Percentiles rank a stretch among this genome's conserved stretches.
Conservation (phyloP, 805 yeast species). For the Kockiozyma suomiensis region DNA sequence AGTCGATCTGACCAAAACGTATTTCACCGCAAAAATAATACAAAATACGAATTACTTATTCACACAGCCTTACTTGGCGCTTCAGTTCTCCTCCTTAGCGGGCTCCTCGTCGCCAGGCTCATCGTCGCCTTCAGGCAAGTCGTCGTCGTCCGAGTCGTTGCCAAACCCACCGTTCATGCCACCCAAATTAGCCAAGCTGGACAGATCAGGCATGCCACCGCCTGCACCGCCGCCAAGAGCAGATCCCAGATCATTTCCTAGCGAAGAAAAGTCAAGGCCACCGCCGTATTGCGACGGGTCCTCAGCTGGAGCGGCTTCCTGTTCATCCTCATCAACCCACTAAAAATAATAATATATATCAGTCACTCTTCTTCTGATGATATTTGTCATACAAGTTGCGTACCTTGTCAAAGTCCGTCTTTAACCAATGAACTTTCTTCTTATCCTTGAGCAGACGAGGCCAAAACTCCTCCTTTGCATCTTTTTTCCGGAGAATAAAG, state of each 20-base stretch:
- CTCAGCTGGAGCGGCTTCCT: constrained; percentile 65
- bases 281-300: constrained; percentile 43
- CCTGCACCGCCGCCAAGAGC: constrained; percentile 47
- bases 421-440: constrained; percentile 73
- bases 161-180: constrained; percentile 36
- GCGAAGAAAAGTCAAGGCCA: constrained; percentile 46
- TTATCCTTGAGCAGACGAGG: constrained; percentile 92
- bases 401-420: constrained; percentile 83
- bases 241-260: constrained; percentile 42
- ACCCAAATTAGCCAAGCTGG: constrained; percentile 35
- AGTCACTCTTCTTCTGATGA: too few species aligned
- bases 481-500: constrained; percentile 71
- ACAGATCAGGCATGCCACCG: constrained; percentile 34
- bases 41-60: not conserved
- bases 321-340: constrained; percentile 99
- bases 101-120: constrained; percentile 4
- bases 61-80: not conserved
- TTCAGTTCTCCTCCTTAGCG: constrained; percentile 9
- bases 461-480: constrained; percentile 78
- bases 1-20: not conserved
- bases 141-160: constrained; percentile 34
- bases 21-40: not conserved
- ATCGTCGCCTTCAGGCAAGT: constrained; percentile 12
- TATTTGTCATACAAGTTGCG: too few species aligned
- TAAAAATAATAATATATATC: constrained; percentile 38